A percentile compares a stretch with the other conserved stretches of the same genome.
These are phyloP conservation scores for Pestalotiopsis sp. DNA, from an alignment of 2,329 filamentous ascomycete genomes.

Conservation along the genomic window DNA sequence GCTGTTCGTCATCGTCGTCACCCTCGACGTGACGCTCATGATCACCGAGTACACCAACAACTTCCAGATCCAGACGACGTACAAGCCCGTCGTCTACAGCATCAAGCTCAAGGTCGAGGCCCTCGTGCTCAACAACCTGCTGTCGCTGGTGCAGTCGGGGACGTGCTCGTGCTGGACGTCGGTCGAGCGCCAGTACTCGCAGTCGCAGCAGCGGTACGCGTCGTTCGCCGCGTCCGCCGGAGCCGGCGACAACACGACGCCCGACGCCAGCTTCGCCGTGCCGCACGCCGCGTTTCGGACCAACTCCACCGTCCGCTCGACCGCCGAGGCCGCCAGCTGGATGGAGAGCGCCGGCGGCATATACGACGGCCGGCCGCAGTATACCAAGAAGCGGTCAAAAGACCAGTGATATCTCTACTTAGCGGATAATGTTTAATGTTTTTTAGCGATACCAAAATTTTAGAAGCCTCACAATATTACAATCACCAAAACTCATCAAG, in stretches of 20 bases:
- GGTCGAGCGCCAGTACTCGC: slow-evolving; percentile 1
- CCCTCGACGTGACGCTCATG: slow-evolving; percentile 42
- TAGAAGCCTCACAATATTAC: neutral
- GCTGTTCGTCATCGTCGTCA: slow-evolving; percentile 44
- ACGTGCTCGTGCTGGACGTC: neutral
- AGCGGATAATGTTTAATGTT: too few species aligned
- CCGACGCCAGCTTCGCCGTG: neutral
- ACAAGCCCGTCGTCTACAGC: slow-evolving; percentile 45
- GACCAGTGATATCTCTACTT: neutral
- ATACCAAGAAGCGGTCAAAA: slow-evolving; percentile 2
- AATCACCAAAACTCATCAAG: too few species aligned
- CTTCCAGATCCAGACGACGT: slow-evolving; percentile 40
- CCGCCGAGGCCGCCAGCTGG: neutral
- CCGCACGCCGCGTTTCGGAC: neutral
- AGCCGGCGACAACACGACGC: neutral
- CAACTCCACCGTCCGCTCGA: neutral
- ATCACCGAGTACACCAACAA: slow-evolving; percentile 41
- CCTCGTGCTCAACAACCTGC: slow-evolving; percentile 46
- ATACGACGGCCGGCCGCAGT: slow-evolving; percentile 3
- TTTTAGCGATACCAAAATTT: neutral
- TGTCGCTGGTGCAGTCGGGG: slow-evolving; percentile 2
- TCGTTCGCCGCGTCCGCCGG: neutral
- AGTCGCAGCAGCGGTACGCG: neutral
- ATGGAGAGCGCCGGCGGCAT: slow-evolving; percentile 2
- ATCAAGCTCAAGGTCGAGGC: slow-evolving; percentile 58